Evolutionary conservation across 306 rosid species (phyloP), one percentile per base, ranked within the genome.

Genomic region (Castanea sativa): DNA sequence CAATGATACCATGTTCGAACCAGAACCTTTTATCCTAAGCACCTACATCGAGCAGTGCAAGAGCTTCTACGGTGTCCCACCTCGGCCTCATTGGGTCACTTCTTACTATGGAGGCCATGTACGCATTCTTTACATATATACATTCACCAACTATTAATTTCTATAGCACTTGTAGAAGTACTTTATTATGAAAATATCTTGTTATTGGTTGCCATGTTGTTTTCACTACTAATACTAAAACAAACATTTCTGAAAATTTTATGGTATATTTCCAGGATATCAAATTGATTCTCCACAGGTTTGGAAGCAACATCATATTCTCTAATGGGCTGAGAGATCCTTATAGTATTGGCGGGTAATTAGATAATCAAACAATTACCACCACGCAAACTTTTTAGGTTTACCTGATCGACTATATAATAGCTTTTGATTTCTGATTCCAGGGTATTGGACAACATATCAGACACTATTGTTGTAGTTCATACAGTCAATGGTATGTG

Each of bases 261-360:
- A 12, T 75, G 59, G 15, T 3, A 41, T 7, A 51, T 56, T 65
- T 76, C 73, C 87, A 92, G 93, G 85, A 88, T 76, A 81, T 86
- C 75, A 82, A 87, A 69, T 43, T 84, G 78, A 55, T 82, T 11
- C 93, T 92, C 35, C 79, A 74, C 10, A 86, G 71, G 38, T 92
- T 90, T 60, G 73, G 32, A n/a, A 41, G 56, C 55, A 41, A 69
- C 32, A 69, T 69, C 12, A 69, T 69, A n/a, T 69, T 73, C 25
- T 73, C 93, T 1, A 92, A 90, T 79, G 94, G 97, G 52, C 80
- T 92, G 9, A 84, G 64, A 84, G 94, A 92, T 75, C 94, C 94
- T 70, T 92, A 70, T 1, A 88, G 94, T 43, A 79, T 58, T 35
- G 91, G 88, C 76, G 92, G 93, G 94, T 90, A 87, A 82, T 29